Base-by-base conservation (phyloP, 306 rosid species). In the Medicago truncatula region DNA sequence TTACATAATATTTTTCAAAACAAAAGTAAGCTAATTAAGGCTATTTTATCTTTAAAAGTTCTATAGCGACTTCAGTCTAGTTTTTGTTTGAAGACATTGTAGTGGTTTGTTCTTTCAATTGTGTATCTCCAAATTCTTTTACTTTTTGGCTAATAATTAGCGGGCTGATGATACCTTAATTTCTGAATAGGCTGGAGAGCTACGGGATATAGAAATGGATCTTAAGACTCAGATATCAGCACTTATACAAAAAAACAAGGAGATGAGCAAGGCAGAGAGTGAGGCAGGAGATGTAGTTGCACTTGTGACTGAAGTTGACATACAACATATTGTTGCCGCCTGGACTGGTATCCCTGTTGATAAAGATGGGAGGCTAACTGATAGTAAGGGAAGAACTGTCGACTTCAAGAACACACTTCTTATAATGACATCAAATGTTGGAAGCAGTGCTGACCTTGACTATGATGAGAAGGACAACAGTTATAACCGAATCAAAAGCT, bases 271-370 rank as follows among this genome's bases (percentile, higher is more conserved):
- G 87, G 98, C 98, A 36, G 98, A 93, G 85, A 91, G 86, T 11
- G 98, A 93, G 87, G 96, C 96, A 46, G 97, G 96, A 50, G 97
- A 91, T 82, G 93, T 38, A 53, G 97, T 96, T 50, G 88, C 97
- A 16, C 9, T 80, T 12, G 98, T 93, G 60, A 93, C 98, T 41
- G 98, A 91, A 82, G 93, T 88, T 63, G 98, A 91, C 80, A 91
- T 93, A 82, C 96, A 91, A 59, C 97, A 91, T 64, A 91, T 93
- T 41, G 98, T 93, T 8, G 85, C 93, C 50, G 67, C 98, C 6
- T 93, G 98, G 98, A 93, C 98, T 47, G 98, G 98, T 62, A 93
- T 93, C 78, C 98, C 98, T 17, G 98, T 93, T 14, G 98, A 93
- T 75, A 93, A 93, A 85, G 98, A 93, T 75, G 98, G 98, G 49